These are phyloP conservation scores for Penicillium brasilianum DNA, from an alignment of 2,329 filamentous ascomycete species.

Conservation along the genomic window DNA sequence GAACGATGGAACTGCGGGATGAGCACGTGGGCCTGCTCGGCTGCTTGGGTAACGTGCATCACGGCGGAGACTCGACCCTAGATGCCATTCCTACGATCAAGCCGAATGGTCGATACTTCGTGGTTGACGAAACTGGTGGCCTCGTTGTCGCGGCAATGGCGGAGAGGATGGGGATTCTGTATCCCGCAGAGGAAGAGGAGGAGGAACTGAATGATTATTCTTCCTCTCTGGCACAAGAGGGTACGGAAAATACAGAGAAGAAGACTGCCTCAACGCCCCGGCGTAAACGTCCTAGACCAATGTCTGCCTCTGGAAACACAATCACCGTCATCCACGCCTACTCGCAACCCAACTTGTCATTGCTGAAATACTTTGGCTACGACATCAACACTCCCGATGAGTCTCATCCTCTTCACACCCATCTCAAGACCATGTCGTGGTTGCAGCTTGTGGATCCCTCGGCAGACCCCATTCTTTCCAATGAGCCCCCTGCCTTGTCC, in stretches of 20 bases:
- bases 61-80: constrained; percentile 53
- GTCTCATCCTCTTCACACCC: constrained; percentile 77
- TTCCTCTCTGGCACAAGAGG: constrained; percentile 13
- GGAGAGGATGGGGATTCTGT: constrained; percentile 83
- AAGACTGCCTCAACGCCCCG: constrained; percentile 32
- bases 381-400: constrained; percentile 69
- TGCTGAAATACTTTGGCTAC: constrained; percentile 88
- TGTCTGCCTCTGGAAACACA: constrained; percentile 60
- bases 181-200: constrained; percentile 50
- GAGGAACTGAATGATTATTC: constrained; percentile 26
- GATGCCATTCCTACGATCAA: constrained; percentile 33
- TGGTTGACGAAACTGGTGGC: constrained; percentile 86
- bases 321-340: constrained; percentile 63
- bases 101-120: constrained; percentile 71
- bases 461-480: constrained; percentile 73
- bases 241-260: constrained; percentile 4
- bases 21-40: constrained; percentile 81
- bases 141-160: constrained; percentile 82
- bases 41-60: constrained; percentile 90
- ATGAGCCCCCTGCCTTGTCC: constrained; percentile 64
- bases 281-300: constrained; percentile 35
- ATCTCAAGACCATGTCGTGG: constrained; percentile 87
- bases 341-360: constrained; percentile 84
- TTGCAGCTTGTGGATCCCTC: constrained; percentile 82
- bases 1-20: constrained; percentile 83